Evolutionary conservation across 2,329 filamentous ascomycete genomes (phyloP).

Genomic region (Gaeumannomyces sp.): DNA sequence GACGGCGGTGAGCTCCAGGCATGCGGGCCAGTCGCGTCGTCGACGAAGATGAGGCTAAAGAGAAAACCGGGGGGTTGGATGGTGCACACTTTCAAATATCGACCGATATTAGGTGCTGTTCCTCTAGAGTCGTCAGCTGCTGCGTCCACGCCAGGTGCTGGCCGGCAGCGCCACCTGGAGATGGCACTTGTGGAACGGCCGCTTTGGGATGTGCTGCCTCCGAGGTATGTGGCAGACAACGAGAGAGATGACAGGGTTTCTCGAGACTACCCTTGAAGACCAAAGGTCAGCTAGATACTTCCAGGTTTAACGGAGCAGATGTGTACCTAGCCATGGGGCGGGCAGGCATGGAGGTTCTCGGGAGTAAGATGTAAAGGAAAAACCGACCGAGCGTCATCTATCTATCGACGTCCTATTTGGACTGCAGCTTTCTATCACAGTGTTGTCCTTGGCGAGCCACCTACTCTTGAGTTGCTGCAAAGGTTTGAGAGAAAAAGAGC

Average conservation of each 20-base stretch:
- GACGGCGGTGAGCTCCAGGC: slow-evolving; percentile 23
- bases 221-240: slow-evolving; percentile 58
- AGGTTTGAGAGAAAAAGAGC: not conserved
- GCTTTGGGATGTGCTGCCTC: slow-evolving; percentile 71
- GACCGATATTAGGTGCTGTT: slow-evolving; percentile 76
- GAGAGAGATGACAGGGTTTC: slow-evolving; percentile 37
- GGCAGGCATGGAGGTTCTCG: not conserved
- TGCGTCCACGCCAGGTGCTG: slow-evolving; percentile 11
- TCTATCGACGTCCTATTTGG: not conserved
- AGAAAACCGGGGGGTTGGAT: slow-evolving; percentile 20
- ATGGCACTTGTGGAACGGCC: slow-evolving; percentile 86
- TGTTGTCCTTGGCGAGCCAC: not conserved
- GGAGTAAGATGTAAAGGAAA: not conserved
- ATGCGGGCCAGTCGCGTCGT: slow-evolving; percentile 31
- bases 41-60: slow-evolving; percentile 16
- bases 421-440: not conserved
- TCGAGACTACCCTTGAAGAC: slow-evolving; percentile 4
- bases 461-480: not conserved
- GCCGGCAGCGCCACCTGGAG: slow-evolving; percentile 46
- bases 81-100: slow-evolving; percentile 88
- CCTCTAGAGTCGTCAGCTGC: slow-evolving; percentile 27
- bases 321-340: not conserved
- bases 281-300: not conserved
- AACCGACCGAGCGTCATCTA: not conserved
- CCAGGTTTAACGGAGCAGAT: not conserved